Evolutionary conservation across 345 rosid species (phyloP), one percentile per base, ranked within the genome.

Genomic region (Eutrema heterophyllum): DNA sequence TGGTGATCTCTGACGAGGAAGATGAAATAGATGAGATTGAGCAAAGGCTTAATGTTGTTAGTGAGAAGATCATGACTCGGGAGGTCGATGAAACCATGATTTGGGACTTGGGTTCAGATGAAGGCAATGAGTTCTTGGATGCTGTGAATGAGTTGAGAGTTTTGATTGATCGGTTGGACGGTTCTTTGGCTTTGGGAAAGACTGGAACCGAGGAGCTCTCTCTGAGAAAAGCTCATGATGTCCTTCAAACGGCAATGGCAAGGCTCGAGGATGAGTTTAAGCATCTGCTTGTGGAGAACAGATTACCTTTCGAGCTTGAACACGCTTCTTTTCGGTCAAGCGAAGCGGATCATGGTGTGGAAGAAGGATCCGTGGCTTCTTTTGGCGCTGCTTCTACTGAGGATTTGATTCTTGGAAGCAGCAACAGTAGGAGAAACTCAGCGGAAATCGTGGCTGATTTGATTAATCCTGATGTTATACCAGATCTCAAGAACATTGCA

Each of bases 231-330:
- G 90, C 93, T 53, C 87, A 88, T 40, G 88, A 89, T 78, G 84
- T 89, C 77, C 89, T 93, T 79, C 97, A 91, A 70, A 83, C 78
- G 8, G 92, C 92, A 4, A 93, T 93, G 98, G 81, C 81, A 26
- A 84, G 96, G 86, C 92, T 93, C 1, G 98, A 88, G 82, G 91
- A 89, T 30, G 98, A 91, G 83, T 91, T 93, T 38, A 85, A 79
- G 81, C 73, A 88, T 78, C 60, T 93, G 48, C 93, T 93, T 66
- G 84, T 84, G 44, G 87, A 86, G 75, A 83, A 85, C 69, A 84
- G 78, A 74, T 85, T 82, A 26, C 88, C 89, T 58, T 84, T 86
- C 40, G 96, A 93, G 76, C 91, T 86, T 1, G 93, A 86, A 61
- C 86, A 77, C 56, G 39, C 81, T 56, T 89, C 92, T 11, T 89